These are phyloP conservation scores for Avena sativa DNA, from an alignment of 176 grass and related monocot species.

Conservation along the genomic window DNA sequence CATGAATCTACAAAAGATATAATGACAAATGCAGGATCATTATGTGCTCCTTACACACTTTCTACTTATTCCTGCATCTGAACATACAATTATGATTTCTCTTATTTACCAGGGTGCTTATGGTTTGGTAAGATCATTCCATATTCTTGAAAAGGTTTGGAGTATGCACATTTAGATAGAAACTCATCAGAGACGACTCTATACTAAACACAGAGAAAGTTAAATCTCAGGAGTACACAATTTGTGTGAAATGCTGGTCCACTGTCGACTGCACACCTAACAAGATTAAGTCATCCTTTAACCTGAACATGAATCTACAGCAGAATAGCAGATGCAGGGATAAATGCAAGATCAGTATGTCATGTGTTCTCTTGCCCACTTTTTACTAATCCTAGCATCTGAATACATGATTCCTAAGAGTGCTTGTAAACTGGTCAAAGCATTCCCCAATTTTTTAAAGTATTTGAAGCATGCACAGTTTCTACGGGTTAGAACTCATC, in stretches of 20 bases:
- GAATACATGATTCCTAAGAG: background rate
- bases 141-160: background rate
- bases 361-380: background rate
- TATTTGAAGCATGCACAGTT: background rate
- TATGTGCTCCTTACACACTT: background rate
- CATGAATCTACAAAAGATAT: background rate
- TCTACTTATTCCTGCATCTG: slow-evolving; percentile 9
- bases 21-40: background rate
- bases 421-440: background rate
- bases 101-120: background rate
- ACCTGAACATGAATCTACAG: background rate
- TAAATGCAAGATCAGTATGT: slow-evolving; percentile 25
- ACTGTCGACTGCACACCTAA: background rate
- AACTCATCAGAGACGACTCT: background rate
- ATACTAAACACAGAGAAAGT: background rate
- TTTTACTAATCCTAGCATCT: slow-evolving; percentile 9
- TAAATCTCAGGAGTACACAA: background rate
- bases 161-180: background rate
- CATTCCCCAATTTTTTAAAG: background rate
- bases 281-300: background rate
- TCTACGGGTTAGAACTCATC: background rate
- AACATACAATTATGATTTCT: background rate
- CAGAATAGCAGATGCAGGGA: background rate
- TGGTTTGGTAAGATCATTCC: background rate
- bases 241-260: background rate